Conservation (phyloP, 345 rosid species). For the rapeseed (Brassica napus) region Da-Ae NC_063442.1:37524001-37524500, state of each 20-base stretch:
- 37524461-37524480: slow-evolving; percentile 16
- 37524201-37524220: slow-evolving; percentile 79
- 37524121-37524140: slow-evolving; percentile 89
- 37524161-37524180: slow-evolving; percentile 61
- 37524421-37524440: slow-evolving; percentile 24
- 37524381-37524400: slow-evolving; percentile 90
- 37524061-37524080: slow-evolving; percentile 93
- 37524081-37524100: slow-evolving; percentile 82
- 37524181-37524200: slow-evolving; percentile 86
- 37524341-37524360: slow-evolving; percentile 80
- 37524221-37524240: slow-evolving; percentile 95
- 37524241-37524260: slow-evolving; percentile 86
- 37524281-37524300: slow-evolving; percentile 84
- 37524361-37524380: slow-evolving; percentile 96
- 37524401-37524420: slow-evolving; percentile 79
- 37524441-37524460: slow-evolving; percentile 10
- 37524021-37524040: slow-evolving; percentile 39
- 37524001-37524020: slow-evolving; percentile 43
- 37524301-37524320: slow-evolving; percentile 66
- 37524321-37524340: slow-evolving; percentile 88
- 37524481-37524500: neutral
- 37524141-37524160: slow-evolving; percentile 92
- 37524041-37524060: slow-evolving; percentile 84
- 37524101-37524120: slow-evolving; percentile 89
- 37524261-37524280: slow-evolving; percentile 81